Base-by-base conservation (phyloP, 495 filamentous ascomycete genomes). In the Penicillium herquei region DNA sequence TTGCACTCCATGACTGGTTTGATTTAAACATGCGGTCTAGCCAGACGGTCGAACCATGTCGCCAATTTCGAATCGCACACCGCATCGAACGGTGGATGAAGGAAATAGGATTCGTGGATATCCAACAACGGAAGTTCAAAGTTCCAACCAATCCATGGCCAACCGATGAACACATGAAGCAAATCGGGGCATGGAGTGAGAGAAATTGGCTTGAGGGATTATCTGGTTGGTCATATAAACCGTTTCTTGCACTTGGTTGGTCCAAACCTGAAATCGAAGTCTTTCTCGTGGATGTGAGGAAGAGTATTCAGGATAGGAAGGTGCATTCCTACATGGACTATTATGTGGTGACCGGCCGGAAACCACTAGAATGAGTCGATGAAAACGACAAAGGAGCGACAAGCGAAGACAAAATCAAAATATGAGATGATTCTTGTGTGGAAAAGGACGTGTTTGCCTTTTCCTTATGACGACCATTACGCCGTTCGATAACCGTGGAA, bases 91-190 rank as follows among this genome's bases (percentile, higher is more conserved):
- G 64, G 3, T 84, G 81, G 76, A 82, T 85, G 66, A 67, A 75
- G 55, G 78, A 84, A 50, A 74, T 81, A 0, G 86, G 87, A 0
- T 90, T 87, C 51, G 79, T 83, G 10, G 84, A 89, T 51, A 75
- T 90, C 13, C 70, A 82, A 42, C 78, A 86, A 62, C 63, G 66
- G 11, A 50, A 80, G 6, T 74, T 74, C 56, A 85, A 84, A 65
- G 58, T 86, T 2, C 87, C 86, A 3, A 70, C 78, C 13, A 85
- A 83, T 55, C 67, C 74, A 3, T 89, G 87, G 84, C 75, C 85
- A 0, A 73, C 73, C 45, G 80, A 89, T 57, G 70, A 69, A 10
- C 73, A 70, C n/a, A 47, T 81, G 39, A 82, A 76, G 46, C 67
- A 73, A 33, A 59, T 84, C 35, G 81, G 79, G 3, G 61, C 63